phyloP scores from a whole-genome alignment of 2,329 filamentous ascomycete genomes.

The Ciborinia camelliae region DNA sequence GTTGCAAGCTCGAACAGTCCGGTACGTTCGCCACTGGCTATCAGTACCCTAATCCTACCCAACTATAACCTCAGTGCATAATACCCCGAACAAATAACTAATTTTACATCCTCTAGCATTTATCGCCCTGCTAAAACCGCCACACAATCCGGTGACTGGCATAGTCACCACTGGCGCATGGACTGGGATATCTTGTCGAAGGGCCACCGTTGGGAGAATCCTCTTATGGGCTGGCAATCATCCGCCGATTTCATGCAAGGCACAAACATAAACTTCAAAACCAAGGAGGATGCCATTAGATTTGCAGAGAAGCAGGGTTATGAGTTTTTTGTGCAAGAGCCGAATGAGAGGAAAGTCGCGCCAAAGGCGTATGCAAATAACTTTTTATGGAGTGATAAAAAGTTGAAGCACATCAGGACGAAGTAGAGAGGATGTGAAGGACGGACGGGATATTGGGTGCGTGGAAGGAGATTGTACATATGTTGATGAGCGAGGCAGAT shows the following conservation, averaged over 20 bases:
- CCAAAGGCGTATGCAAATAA: conserved; percentile 98
- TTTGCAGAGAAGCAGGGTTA: conserved; percentile 99
- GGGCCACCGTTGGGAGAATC: conserved; percentile 98
- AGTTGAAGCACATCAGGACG: conserved; percentile 82
- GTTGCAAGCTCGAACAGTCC: conserved; percentile 87
- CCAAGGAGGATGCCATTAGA: conserved; percentile 88
- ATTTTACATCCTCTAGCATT: conserved; percentile 59
- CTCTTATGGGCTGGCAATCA: conserved; percentile 97
- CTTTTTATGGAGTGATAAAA: conserved; percentile 79
- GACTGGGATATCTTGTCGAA: conserved; percentile 94
- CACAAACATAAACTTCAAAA: conserved; percentile 83
- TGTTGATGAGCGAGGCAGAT: conserved; percentile 7
- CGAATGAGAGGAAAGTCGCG: conserved; percentile 78
- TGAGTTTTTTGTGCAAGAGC: conserved; percentile 98
- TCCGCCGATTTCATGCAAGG: conserved; percentile 94
- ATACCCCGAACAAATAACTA: conserved; percentile 22
- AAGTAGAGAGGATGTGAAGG: conserved; percentile 52
- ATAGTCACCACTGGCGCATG: conserved; percentile 86
- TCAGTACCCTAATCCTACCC: neutral
- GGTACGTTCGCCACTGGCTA: conserved; percentile 53
- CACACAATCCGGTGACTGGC: conserved; percentile 90
- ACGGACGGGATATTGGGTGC: neutral
- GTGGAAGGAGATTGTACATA: conserved; percentile 17
- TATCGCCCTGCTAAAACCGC: conserved; percentile 90
- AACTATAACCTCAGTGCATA: neutral